These are phyloP conservation scores for Rosa chinensis DNA, from an alignment of 306 rosid genomes.

Conservation along the genomic window DNA sequence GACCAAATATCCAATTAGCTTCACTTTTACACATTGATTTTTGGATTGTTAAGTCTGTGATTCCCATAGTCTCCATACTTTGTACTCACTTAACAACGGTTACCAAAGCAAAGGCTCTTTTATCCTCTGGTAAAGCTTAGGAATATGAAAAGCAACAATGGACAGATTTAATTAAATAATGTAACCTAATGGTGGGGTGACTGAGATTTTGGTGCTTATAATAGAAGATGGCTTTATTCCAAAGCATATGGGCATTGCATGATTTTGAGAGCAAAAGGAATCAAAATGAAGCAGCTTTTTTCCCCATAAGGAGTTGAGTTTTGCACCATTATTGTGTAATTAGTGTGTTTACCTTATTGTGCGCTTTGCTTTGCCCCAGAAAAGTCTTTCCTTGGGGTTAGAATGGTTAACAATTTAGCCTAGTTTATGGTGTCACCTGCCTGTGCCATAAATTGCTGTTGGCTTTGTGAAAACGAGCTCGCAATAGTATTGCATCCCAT, in stretches of 20 bases:
- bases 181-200: conserved; percentile 1
- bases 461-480: conserved; percentile 16
- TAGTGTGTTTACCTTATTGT: conserved; percentile 60
- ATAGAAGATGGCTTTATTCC: conserved; percentile 53
- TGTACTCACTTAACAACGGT: conserved; percentile 8
- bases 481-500: neutral
- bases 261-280: conserved; percentile 86
- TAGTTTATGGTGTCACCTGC: conserved; percentile 26
- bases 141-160: conserved; percentile 20
- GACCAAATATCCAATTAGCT: neutral
- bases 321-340: conserved; percentile 72
- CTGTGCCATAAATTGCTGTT: conserved; percentile 45
- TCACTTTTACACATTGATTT: neutral
- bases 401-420: conserved; percentile 34
- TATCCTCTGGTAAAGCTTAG: conserved; percentile 12
- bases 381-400: conserved; percentile 41
- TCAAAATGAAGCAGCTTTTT: conserved; percentile 66
- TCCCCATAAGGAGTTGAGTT: conserved; percentile 31
- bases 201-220: conserved; percentile 8
- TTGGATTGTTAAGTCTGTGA: conserved; percentile 9
- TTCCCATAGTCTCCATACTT: conserved; percentile 6
- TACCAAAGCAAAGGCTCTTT: conserved; percentile 15
- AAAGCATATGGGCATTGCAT: conserved; percentile 47
- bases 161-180: conserved; percentile 1
- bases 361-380: conserved; percentile 52